These are phyloP conservation scores for Nakazawaea anatomiae DNA, from an alignment of 805 yeast genomes.

Conservation along the genomic window DNA sequence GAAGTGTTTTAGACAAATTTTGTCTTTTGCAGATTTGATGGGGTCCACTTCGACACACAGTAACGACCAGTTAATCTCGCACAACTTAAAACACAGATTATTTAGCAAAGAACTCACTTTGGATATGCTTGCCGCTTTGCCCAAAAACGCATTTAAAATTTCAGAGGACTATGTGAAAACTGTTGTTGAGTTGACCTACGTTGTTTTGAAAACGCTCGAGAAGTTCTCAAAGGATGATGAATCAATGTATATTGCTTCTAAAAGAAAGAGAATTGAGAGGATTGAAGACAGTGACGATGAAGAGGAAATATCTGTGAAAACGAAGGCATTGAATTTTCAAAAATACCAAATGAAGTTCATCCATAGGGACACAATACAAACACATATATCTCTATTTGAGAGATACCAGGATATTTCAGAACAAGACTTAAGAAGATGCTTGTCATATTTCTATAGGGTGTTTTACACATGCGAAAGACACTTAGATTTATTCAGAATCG, in stretches of 20 bases:
- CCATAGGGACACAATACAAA: constrained; percentile 54
- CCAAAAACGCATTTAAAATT: constrained; percentile 57
- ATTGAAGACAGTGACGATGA: constrained; percentile 14
- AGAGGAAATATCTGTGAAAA: constrained; percentile 25
- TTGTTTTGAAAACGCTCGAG: constrained; percentile 63
- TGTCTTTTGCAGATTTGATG: constrained; percentile 36
- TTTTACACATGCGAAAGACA: constrained; percentile 59
- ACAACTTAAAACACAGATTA: constrained; percentile 58
- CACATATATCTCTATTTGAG: constrained; percentile 57
- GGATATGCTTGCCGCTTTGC: constrained; percentile 49
- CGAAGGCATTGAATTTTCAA: constrained; percentile 41
- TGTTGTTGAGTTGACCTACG: constrained; percentile 59
- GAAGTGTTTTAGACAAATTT: constrained; percentile 58
- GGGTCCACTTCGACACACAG: constrained; percentile 23
- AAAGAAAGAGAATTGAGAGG: background rate
- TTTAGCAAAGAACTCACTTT: constrained; percentile 62
- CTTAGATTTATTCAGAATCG: constrained; percentile 58
- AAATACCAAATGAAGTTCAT: constrained; percentile 39
- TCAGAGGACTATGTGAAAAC: constrained; percentile 57
- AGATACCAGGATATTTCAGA: constrained; percentile 58
- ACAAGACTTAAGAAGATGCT: constrained; percentile 52
- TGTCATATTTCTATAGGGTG: constrained; percentile 67
- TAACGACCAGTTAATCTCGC: constrained; percentile 34
- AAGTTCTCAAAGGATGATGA: constrained; percentile 45
- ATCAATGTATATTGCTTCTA: constrained; percentile 10